Percentiles rank a stretch among this genome's conserved stretches.
phyloP scores from a whole-genome alignment of 352 stramenopile species.

The Phytophthora citrophthora region DNA sequence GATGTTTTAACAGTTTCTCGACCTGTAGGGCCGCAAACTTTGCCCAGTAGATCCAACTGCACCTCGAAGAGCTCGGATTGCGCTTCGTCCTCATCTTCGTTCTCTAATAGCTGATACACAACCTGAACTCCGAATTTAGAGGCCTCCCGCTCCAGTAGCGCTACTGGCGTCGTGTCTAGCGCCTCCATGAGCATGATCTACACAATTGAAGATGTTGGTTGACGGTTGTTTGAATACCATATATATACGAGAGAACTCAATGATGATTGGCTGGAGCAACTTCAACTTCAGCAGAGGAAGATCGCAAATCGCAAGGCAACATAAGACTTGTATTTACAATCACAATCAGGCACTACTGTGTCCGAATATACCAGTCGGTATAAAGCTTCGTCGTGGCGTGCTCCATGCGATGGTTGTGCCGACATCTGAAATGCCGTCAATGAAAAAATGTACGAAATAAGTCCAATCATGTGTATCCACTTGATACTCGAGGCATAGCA shows the following conservation, averaged over 20 bases:
- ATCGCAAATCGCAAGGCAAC: no score
- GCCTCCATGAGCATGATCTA: slow-evolving; percentile 40
- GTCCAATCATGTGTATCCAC: slow-evolving; percentile 18
- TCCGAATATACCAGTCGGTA: no score
- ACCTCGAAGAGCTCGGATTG: slow-evolving; percentile 40
- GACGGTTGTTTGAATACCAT: no score
- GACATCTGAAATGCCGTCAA: no score
- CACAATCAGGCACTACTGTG: no score
- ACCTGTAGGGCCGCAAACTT: slow-evolving; percentile 54
- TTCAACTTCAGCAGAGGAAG: no score
- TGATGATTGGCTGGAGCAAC: no score
- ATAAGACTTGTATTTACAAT: no score
- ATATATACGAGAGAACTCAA: no score
- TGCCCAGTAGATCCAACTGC: slow-evolving; percentile 55
- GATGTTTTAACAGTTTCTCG: slow-evolving; percentile 44
- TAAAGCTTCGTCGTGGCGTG: no score
- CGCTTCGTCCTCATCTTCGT: slow-evolving; percentile 39
- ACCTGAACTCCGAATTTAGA: slow-evolving; percentile 63
- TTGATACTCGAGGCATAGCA: slow-evolving; percentile 23
- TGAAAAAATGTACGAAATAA: slow-evolving; percentile 11
- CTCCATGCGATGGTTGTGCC: no score
- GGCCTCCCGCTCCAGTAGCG: slow-evolving; percentile 65
- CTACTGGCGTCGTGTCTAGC: slow-evolving; percentile 68
- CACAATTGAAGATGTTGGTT: no score
- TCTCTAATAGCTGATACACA: slow-evolving; percentile 58